Percentiles rank a stretch among this genome's conserved stretches.
These are phyloP conservation scores for Lachancea waltii DNA, from an alignment of 805 yeast genomes.

Conservation along the genomic window DNA sequence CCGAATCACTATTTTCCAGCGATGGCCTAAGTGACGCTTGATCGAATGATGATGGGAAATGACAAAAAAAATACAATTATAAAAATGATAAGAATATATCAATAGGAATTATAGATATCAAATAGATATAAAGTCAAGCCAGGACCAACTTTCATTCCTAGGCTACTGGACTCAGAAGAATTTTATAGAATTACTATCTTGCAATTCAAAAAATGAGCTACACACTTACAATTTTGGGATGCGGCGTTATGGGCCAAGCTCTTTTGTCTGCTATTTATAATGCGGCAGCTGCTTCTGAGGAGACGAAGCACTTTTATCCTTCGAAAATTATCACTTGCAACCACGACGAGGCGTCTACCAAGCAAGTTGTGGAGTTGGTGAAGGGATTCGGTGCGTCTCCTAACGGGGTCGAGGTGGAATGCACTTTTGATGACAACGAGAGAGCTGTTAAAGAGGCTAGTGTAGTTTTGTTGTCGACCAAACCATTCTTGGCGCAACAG, in stretches of 20 bases:
- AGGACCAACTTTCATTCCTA: too few species aligned
- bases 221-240: conserved; percentile 76
- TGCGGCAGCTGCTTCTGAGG: conserved; percentile 26
- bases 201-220: conserved; percentile 33
- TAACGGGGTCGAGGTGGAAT: conserved; percentile 43
- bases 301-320: conserved; percentile 46
- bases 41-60: too few species aligned
- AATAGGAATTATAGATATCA: too few species aligned
- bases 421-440: conserved; percentile 47
- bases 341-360: conserved; percentile 36
- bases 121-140: too few species aligned
- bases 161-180: too few species aligned
- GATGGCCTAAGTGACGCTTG: too few species aligned
- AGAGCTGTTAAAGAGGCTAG: conserved; percentile 59
- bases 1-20: too few species aligned
- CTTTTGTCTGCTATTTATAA: conserved; percentile 59
- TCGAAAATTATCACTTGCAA: conserved; percentile 73
- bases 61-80: too few species aligned
- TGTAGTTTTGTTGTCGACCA: conserved; percentile 75
- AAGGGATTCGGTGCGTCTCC: conserved; percentile 38
- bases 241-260: conserved; percentile 96
- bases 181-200: too few species aligned
- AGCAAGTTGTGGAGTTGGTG: conserved; percentile 45
- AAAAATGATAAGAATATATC: too few species aligned
- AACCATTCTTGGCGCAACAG: conserved; percentile 70